A percentile compares a stretch with the other conserved stretches of the same genome.
Evolutionary conservation across 148 eudicot species (phyloP).

Genomic region (Rhododendron simsii): DNA sequence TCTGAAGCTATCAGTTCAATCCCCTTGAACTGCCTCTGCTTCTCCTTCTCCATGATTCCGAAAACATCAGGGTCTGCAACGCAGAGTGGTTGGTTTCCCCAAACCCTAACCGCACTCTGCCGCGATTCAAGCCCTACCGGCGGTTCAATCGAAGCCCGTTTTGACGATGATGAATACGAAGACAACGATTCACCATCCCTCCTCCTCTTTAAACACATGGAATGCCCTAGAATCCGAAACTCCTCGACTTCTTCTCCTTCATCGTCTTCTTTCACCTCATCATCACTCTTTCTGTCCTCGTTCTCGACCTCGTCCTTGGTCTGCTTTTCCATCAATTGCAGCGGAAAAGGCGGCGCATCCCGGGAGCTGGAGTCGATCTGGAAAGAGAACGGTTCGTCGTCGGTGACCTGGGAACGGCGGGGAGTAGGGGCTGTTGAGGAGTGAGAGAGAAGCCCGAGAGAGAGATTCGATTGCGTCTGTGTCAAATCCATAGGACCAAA

Average conservation of each 20-base stretch:
- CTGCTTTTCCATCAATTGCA: constrained; percentile 52
- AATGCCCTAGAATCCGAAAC: constrained; percentile 64
- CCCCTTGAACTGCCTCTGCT: constrained; percentile 19
- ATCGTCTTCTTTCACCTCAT: constrained; percentile 17
- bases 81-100: constrained; percentile 20
- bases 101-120: constrained; percentile 9
- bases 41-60: constrained; percentile 22
- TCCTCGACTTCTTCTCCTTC: constrained; percentile 38
- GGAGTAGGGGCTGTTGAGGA: constrained; percentile 4
- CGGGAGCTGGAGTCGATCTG: constrained; percentile 48
- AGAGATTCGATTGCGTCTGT: constrained; percentile 40
- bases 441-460: constrained; percentile 46
- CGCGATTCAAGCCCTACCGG: not conserved
- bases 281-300: constrained; percentile 21
- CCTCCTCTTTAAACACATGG: constrained; percentile 65
- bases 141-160: constrained; percentile 32
- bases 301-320: constrained; percentile 15
- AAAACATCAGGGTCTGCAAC: constrained; percentile 20
- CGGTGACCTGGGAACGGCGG: constrained; percentile 29
- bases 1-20: constrained; percentile 45
- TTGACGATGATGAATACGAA: constrained; percentile 28
- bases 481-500: constrained; percentile 41
- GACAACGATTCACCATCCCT: constrained; percentile 55
- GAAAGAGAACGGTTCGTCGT: constrained; percentile 59
- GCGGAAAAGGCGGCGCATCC: constrained; percentile 47